A percentile compares a stretch with the other conserved stretches of the same genome.
Evolutionary conservation across 148 eudicot genomes (phyloP).

Genomic region (Heliamphora exappendiculata): DNA sequence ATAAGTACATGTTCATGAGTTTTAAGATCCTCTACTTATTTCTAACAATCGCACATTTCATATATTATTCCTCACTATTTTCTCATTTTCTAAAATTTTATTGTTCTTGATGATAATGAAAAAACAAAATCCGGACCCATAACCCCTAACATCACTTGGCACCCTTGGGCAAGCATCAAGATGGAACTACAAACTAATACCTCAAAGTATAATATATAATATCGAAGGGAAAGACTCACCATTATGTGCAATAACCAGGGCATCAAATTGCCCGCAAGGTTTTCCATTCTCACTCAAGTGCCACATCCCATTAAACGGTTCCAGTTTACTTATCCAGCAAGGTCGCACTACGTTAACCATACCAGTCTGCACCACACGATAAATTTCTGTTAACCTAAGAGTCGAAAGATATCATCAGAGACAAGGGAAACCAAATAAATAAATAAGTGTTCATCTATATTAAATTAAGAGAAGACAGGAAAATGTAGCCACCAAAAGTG

Average conservation of each 20-base stretch:
- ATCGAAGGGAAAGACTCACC: slow-evolving; percentile 34
- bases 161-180: background rate
- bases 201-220: background rate
- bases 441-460: background rate
- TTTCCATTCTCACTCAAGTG: slow-evolving; percentile 84
- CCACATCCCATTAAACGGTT: slow-evolving; percentile 94
- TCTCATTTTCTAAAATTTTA: background rate
- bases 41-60: background rate
- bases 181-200: background rate
- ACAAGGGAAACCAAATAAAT: background rate
- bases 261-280: slow-evolving; percentile 80
- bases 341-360: slow-evolving; percentile 71
- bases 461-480: background rate
- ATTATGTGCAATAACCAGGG: slow-evolving; percentile 87
- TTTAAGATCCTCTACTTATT: background rate
- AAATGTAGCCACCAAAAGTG: background rate
- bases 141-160: background rate
- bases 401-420: background rate
- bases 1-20: background rate
- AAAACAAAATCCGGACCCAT: background rate
- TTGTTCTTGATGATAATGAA: background rate
- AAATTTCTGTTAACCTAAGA: slow-evolving; percentile 3
- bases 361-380: slow-evolving; percentile 35
- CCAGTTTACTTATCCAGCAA: slow-evolving; percentile 90
- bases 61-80: background rate